Evolutionary conservation across 768 basidiomycete genomes (phyloP), one percentile per base, ranked within the genome.

Genomic region (Russula sp.): DNA sequence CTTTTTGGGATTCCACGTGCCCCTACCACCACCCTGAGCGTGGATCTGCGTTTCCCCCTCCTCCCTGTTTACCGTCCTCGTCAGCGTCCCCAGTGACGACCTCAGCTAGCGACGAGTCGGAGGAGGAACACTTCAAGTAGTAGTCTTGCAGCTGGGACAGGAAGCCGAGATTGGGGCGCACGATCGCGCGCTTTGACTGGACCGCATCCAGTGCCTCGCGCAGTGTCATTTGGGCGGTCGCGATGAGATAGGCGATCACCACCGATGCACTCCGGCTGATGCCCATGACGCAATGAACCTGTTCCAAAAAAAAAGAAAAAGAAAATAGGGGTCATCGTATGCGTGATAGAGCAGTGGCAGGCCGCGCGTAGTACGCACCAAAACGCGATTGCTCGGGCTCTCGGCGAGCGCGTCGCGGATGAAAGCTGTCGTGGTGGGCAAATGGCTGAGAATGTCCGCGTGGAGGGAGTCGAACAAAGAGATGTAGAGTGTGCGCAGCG

Each of bases 211-310:
- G 63, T 5, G 74, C 73, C 47, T 69, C 64, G 29, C 53, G 67
- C 32, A 69, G 63, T 1, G 72, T 65, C 70, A 73, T 72, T 6
- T 38, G 35, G 13, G 54, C 62, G 29, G 69, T 62, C 7, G 66
- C 70, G 62, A 75, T 69, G 38, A 74, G 75, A 72, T 89, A 91
- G 56, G 87, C 90, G 64, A 85, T 84, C 4, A 90, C 83, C 32
- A 90, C 80, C 5, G 87, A 89, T 0, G 89, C 80, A 46, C 86
- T 88, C 25, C 90, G 80, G 67, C 86, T 88, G 60, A 90, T 79
- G 45, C 90, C 90, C 72, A 84, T 83, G 43, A 83, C 72, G 70
- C 90, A 91, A 71, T 92, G 90, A 13, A 91, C 86, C 87, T 89
- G 32, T 35, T 50, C n/a, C 9, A 5, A 5, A 14, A 48, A 13